Base-by-base conservation (phyloP, 2,329 filamentous ascomycete species). In the Sclerotinia minor region DNA sequence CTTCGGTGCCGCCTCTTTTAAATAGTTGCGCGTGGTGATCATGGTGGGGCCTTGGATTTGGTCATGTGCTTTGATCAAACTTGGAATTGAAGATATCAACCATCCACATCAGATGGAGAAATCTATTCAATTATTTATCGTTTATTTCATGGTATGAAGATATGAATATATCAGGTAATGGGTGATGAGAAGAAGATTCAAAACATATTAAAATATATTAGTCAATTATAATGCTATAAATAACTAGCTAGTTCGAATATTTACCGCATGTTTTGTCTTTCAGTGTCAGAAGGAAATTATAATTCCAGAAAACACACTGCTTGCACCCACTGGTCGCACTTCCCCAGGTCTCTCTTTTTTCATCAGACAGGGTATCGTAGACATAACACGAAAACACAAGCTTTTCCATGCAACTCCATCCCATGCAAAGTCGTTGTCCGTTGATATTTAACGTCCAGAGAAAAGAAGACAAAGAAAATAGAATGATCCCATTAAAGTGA, bases 371-470 rank as follows among this genome's bases (percentile, higher is more conserved):
- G 64, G 64, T 66, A 66, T 66, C 54, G 54, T 66, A 60, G 63
- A 59, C 52, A 21, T 65, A 38, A 53, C 52, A 44, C 52, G 58
- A 65, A 60, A 66, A 60, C 64, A 60, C 44, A 44, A 49, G 45
- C 54, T 60, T 60, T 66, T 60, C 64, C 64, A 38, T 66, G 55
- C 64, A 60, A 66, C 64, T 66, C 53, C 64, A 66, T 59, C 64
- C 64, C 32, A 66, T 66, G 53, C 53, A 60, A 66, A 60, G 19
- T 66, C 29, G 29, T 29, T 60, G 19, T 38, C 44, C 32, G 41
- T 38, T 66, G 54, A 60, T 26, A 59, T 47, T 50, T 58, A n/a
- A 66, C n/a, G 32, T 50, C 54, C 32, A 24, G 19, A 38, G 29
- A 60, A 29, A 52, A 24, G n/a, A 49, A 47, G 24, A 59, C 38